Evolutionary conservation across 805 yeast species (phyloP).

Genomic region (Metschnikowia borealis): DNA sequence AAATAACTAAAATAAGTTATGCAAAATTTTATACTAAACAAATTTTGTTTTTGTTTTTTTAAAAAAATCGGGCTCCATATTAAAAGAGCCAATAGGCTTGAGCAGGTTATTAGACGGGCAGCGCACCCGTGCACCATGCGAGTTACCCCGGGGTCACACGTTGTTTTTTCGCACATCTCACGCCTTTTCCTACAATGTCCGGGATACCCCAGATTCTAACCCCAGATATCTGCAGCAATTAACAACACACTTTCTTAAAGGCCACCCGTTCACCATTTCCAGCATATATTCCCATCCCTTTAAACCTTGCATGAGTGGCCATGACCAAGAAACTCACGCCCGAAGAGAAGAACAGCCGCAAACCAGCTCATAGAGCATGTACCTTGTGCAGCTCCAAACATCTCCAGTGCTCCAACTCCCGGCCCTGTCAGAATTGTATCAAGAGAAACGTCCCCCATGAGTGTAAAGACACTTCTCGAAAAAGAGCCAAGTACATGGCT

Average conservation of each 20-base stretch:
- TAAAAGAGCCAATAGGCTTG: neutral
- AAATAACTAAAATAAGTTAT: no score
- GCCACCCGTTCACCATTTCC: neutral
- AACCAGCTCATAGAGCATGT: constrained; percentile 68
- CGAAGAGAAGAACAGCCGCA: constrained; percentile 50
- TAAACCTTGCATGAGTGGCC: neutral
- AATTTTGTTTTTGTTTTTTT: no score
- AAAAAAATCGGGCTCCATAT: neutral
- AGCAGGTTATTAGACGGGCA: neutral
- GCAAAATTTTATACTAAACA: neutral
- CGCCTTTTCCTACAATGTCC: constrained; percentile 13
- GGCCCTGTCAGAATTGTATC: constrained; percentile 71
- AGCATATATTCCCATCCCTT: neutral
- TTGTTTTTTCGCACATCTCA: constrained; percentile 2
- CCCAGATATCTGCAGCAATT: neutral
- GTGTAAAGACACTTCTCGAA: constrained; percentile 59
- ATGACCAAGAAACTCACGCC: constrained; percentile 63
- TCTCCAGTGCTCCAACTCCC: constrained; percentile 61
- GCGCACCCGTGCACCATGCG: neutral
- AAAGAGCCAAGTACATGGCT: constrained; percentile 41
- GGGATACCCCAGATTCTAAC: constrained; percentile 22
- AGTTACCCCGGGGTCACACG: constrained; percentile 4
- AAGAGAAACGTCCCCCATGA: constrained; percentile 53
- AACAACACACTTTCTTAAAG: neutral
- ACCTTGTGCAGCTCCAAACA: constrained; percentile 70